A percentile compares a stretch with the other conserved stretches of the same genome.
Conservation (phyloP, 129 eudicot genomes). For the Flaveria robusta region DNA sequence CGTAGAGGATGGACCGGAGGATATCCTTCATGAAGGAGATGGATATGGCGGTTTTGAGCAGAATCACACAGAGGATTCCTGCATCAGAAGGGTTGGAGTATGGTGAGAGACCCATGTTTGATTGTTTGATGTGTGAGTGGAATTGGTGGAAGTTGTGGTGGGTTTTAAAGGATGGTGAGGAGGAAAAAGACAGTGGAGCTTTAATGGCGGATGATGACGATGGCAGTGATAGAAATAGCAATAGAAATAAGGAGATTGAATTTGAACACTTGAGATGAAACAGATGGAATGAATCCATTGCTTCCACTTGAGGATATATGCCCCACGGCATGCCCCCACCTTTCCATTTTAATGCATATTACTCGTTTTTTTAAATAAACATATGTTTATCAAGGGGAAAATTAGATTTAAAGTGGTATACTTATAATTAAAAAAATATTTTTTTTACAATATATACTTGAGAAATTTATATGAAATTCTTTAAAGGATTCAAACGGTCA, state of each 20-base stretch:
- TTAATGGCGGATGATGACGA: constrained; percentile 25
- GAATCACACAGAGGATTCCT: constrained; percentile 68
- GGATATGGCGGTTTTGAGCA: constrained; percentile 72
- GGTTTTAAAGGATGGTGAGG: neutral
- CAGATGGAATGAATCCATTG: constrained; percentile 2
- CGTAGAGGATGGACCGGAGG: constrained; percentile 52
- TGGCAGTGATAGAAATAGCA: neutral
- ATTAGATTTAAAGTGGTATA: too few species aligned
- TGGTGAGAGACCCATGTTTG: constrained; percentile 73
- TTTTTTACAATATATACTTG: too few species aligned
- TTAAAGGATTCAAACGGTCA: too few species aligned
- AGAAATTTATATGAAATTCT: too few species aligned
- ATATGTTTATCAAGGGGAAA: neutral
- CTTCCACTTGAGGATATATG: constrained; percentile 23
- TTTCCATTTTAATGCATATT: constrained; percentile 17
- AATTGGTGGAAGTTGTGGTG: constrained; percentile 8
- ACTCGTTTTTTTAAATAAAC: neutral
- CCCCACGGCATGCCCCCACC: constrained; percentile 7
- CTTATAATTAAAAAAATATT: too few species aligned
- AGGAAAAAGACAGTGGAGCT: constrained; percentile 12
- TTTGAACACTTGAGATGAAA: neutral
- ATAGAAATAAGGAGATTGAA: neutral
- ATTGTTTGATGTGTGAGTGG: neutral
- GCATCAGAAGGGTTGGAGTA: constrained; percentile 68
- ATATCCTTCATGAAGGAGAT: constrained; percentile 60